phyloP scores from a whole-genome alignment of 305 asterid genomes.

The Fraxinus greggii region DNA sequence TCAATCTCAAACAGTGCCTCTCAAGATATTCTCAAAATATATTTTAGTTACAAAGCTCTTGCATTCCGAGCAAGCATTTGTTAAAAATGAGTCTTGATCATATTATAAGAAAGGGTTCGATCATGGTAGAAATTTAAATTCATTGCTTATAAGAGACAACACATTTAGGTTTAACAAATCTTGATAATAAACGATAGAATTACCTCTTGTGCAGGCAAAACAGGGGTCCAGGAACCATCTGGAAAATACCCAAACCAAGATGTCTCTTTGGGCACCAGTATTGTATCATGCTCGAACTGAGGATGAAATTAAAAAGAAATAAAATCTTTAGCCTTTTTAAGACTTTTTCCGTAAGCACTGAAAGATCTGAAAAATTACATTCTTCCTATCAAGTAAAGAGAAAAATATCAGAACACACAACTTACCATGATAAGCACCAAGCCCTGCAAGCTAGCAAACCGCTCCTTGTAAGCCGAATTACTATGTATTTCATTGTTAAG shows the following conservation, averaged over 20 bases:
- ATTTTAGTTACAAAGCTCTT: background rate
- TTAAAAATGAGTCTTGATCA: background rate
- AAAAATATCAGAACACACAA: background rate
- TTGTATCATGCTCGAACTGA: constrained; percentile 64
- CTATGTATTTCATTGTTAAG: constrained; percentile 64
- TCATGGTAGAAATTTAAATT: background rate
- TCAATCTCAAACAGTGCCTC: background rate
- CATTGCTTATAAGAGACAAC: background rate
- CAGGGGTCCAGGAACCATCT: constrained; percentile 60
- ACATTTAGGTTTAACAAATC: background rate
- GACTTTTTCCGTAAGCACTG: background rate
- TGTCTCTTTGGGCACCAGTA: constrained; percentile 80
- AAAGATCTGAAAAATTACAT: background rate
- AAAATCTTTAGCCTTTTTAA: background rate
- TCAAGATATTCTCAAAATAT: background rate
- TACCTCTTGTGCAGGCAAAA: constrained; percentile 81
- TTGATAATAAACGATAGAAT: background rate
- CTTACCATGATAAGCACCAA: constrained; percentile 82
- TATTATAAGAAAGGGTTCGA: background rate
- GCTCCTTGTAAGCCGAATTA: constrained; percentile 64
- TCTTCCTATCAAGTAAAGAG: background rate
- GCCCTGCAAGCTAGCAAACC: constrained; percentile 73
- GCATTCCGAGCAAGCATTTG: background rate
- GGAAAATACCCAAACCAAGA: constrained; percentile 90
- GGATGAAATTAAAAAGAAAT: constrained; percentile 8